Percentiles rank a stretch among this genome's conserved stretches.
Evolutionary conservation across 164 flowering plant genomes (phyloP).

Genomic region (Chimonanthus salicifolius): DNA sequence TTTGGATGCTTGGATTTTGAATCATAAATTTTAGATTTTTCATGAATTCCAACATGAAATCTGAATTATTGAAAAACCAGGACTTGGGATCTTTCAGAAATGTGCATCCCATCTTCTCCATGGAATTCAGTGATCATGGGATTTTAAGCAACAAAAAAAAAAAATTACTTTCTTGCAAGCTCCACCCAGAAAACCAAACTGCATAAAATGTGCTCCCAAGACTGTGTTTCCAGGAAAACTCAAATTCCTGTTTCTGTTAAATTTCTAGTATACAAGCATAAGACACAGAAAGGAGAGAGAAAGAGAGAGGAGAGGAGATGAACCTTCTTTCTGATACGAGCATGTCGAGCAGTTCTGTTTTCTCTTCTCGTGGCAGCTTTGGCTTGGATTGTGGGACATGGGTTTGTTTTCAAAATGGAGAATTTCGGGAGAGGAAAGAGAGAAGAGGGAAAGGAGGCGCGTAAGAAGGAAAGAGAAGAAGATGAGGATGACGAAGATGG

Average conservation of each 20-base stretch:
- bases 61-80: too few relatives aligned
- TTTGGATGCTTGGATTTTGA: background rate
- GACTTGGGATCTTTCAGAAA: too few relatives aligned
- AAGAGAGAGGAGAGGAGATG: background rate
- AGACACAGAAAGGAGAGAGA: background rate
- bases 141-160: background rate
- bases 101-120: background rate
- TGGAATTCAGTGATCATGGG: background rate
- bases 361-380: constrained; percentile 46
- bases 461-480: background rate
- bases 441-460: background rate
- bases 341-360: constrained; percentile 68
- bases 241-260: background rate
- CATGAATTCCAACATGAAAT: too few relatives aligned
- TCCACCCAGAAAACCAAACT: too few relatives aligned
- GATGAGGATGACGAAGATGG: background rate
- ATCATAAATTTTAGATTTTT: too few relatives aligned
- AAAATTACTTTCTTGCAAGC: background rate
- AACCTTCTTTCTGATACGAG: constrained; percentile 83
- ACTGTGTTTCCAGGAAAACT: background rate
- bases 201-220: too few relatives aligned
- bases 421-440: background rate
- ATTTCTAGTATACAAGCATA: background rate
- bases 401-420: background rate
- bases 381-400: constrained; percentile 29